Evolutionary conservation across 495 filamentous ascomycete species (phyloP).

Genomic region (Penicillium roqueforti): DNA sequence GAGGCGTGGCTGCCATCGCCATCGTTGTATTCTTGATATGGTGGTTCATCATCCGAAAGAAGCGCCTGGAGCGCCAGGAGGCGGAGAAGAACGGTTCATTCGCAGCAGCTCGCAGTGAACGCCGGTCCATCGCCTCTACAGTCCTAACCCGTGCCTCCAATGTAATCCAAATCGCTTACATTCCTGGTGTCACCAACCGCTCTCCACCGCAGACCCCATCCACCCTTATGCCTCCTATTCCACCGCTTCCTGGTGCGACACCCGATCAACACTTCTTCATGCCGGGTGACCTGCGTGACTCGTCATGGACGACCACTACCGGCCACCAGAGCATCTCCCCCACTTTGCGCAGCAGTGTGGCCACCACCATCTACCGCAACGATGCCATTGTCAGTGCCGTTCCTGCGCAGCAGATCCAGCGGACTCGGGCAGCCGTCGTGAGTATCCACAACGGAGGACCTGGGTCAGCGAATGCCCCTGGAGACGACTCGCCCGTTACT

Average conservation of each 20-base stretch:
- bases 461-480: constrained; percentile 17
- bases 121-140: constrained; percentile 92
- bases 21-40: constrained; percentile 75
- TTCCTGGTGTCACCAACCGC: constrained; percentile 93
- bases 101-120: constrained; percentile 68
- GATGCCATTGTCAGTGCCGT: constrained; percentile 75
- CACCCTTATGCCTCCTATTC: constrained; percentile 84
- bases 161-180: constrained; percentile 98
- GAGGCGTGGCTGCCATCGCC: constrained; percentile 64
- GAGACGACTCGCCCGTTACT: constrained; percentile 6
- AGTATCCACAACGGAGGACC: constrained; percentile 61
- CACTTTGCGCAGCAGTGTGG: constrained; percentile 71
- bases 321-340: constrained; percentile 60
- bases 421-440: constrained; percentile 84
- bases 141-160: constrained; percentile 95
- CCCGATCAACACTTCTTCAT: constrained; percentile 93
- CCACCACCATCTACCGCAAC: constrained; percentile 87
- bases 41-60: constrained; percentile 80
- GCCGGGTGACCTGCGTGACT: constrained; percentile 86
- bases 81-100: constrained; percentile 51
- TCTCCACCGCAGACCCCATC: constrained; percentile 77
- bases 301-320: constrained; percentile 68
- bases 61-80: constrained; percentile 56
- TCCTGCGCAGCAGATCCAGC: constrained; percentile 77
- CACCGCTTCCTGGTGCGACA: constrained; percentile 73